phyloP scores from a whole-genome alignment of 352 stramenopile species.

The Globisporangium sylvaticum region DNA sequence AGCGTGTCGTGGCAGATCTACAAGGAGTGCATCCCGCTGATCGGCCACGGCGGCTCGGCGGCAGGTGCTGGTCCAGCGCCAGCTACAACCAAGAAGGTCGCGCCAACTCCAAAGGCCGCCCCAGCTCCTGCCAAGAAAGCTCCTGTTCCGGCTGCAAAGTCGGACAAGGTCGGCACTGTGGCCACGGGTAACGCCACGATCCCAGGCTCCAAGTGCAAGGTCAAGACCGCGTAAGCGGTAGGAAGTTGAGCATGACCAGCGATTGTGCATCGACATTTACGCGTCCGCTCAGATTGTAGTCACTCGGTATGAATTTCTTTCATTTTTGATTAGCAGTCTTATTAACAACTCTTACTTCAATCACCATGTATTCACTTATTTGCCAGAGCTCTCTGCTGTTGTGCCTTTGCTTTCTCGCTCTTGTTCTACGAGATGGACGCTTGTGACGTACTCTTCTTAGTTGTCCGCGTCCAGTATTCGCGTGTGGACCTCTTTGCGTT shows the following conservation, averaged over 20 bases:
- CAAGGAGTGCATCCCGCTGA: constrained; percentile 36
- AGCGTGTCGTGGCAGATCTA: constrained; percentile 45
- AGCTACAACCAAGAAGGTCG: too few species aligned
- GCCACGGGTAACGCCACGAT: not conserved
- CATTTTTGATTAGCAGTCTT: not conserved
- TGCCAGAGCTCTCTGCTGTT: not conserved
- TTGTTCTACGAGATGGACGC: not conserved
- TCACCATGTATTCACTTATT: not conserved
- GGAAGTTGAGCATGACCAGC: not conserved
- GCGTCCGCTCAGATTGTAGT: not conserved
- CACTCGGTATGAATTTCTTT: not conserved
- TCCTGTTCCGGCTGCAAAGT: not conserved
- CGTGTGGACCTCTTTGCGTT: not conserved
- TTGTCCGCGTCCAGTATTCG: not conserved
- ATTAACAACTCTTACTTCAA: not conserved
- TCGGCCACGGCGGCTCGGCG: not conserved
- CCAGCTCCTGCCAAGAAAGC: not conserved
- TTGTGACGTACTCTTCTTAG: not conserved
- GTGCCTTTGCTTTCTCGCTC: too few species aligned
- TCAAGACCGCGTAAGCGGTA: not conserved
- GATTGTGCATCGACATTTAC: not conserved
- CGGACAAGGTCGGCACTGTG: constrained; percentile 1
- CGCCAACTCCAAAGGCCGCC: not conserved
- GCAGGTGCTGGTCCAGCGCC: too few species aligned
- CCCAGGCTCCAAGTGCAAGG: not conserved